phyloP scores from a whole-genome alignment of 768 basidiomycete species.

The Coprinopsis marcescibilis region DNA sequence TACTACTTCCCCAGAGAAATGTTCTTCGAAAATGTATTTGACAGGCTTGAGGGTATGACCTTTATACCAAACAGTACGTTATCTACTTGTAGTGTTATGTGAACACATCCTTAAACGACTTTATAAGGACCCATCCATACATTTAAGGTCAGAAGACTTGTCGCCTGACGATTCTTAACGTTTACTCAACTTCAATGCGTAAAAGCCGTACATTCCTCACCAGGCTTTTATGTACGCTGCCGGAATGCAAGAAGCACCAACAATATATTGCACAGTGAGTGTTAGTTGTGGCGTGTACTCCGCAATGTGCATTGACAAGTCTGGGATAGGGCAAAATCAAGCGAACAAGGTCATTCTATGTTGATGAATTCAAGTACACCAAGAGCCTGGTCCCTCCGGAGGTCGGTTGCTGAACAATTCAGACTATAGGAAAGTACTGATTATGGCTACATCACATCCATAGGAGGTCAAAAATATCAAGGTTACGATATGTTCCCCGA shows the following conservation, averaged over 20 bases:
- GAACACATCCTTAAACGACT: slow-evolving; percentile 5
- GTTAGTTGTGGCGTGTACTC: background rate
- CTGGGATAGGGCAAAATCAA: slow-evolving; percentile 51
- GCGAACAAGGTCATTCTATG: slow-evolving; percentile 55
- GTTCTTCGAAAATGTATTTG: slow-evolving; percentile 64
- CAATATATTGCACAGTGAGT: slow-evolving; percentile 39
- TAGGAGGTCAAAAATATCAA: slow-evolving; percentile 66
- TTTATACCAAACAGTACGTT: slow-evolving; percentile 41
- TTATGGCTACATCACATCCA: slow-evolving; percentile 6
- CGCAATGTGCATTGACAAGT: slow-evolving; percentile 14
- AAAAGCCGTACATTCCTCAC: slow-evolving; percentile 43
- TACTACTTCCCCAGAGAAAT: slow-evolving; percentile 31
- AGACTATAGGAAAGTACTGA: background rate
- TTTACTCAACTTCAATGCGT: slow-evolving; percentile 6
- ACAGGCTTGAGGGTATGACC: slow-evolving; percentile 60
- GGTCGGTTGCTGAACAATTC: slow-evolving; percentile 23
- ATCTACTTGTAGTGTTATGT: slow-evolving; percentile 8
- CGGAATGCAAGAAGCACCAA: slow-evolving; percentile 33
- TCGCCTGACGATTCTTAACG: background rate
- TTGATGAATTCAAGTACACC: slow-evolving; percentile 56
- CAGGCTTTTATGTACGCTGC: slow-evolving; percentile 35
- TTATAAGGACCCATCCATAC: slow-evolving; percentile 37
- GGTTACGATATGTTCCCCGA: slow-evolving; percentile 64
- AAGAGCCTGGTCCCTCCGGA: slow-evolving; percentile 52
- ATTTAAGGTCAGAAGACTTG: slow-evolving; percentile 37